A percentile compares a stretch with the other conserved stretches of the same genome.
Conservation (phyloP, 176 grass and related monocot species). For the Triticum turgidum region DNA sequence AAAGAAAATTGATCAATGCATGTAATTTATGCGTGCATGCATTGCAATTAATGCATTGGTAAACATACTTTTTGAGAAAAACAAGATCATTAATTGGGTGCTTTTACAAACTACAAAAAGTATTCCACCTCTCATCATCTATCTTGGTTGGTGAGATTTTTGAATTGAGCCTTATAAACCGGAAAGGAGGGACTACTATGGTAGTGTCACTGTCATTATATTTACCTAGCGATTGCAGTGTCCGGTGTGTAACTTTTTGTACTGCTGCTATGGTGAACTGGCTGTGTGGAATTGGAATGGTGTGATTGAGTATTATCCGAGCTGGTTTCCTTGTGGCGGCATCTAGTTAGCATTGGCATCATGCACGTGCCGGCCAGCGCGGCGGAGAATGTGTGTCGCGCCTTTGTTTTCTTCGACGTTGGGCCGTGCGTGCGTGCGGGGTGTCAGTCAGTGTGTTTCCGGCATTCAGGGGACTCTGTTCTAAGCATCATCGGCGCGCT, state of each 20-base stretch:
- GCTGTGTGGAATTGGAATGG: background rate
- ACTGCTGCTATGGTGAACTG: background rate
- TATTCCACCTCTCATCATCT: no score
- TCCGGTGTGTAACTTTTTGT: slow-evolving; percentile 32
- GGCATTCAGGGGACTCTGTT: background rate
- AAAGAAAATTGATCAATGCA: no score
- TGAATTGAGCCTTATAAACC: no score
- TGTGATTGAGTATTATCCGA: background rate
- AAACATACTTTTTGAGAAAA: no score
- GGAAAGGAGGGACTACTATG: background rate
- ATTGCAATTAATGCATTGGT: no score
- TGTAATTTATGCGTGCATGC: no score
- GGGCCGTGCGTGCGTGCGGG: background rate
- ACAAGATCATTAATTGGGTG: no score
- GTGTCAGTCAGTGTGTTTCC: slow-evolving; percentile 13
- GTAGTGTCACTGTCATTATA: slow-evolving; percentile 32
- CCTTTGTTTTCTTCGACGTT: background rate
- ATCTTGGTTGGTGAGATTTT: no score
- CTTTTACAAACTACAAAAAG: no score
- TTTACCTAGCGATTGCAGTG: background rate
- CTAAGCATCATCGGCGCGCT: background rate
- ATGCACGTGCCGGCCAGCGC: slow-evolving; percentile 11
- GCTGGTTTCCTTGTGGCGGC: background rate
- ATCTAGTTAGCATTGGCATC: background rate
- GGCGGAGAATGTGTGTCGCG: slow-evolving; percentile 35